phyloP scores from a whole-genome alignment of 441 rosid species.

The Populus hybrid region DNA sequence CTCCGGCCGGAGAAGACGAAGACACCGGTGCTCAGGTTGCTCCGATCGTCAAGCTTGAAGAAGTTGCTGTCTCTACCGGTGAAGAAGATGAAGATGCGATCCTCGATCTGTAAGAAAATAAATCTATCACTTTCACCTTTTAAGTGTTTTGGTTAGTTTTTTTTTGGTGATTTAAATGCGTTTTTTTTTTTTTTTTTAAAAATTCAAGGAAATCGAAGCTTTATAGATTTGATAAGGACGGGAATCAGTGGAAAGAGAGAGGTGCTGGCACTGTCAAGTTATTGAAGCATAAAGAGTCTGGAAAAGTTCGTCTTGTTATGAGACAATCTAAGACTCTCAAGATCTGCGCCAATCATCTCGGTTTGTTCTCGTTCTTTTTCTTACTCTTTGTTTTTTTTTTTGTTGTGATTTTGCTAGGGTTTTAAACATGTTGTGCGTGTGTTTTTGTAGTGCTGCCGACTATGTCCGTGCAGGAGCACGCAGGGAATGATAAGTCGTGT shows the following conservation, averaged over 20 bases:
- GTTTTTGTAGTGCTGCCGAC: slow-evolving; percentile 45
- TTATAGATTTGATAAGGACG: slow-evolving; percentile 76
- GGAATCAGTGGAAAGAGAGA: slow-evolving; percentile 90
- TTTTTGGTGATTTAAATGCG: background rate
- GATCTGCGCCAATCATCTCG: slow-evolving; percentile 93
- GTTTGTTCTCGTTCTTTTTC: slow-evolving; percentile 27
- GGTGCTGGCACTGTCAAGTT: slow-evolving; percentile 81
- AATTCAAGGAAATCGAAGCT: slow-evolving; percentile 67
- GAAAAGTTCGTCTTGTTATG: slow-evolving; percentile 78
- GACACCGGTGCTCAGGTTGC: slow-evolving; percentile 96
- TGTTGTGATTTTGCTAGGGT: background rate
- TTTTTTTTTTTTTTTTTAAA: background rate
- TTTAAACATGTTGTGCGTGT: background rate
- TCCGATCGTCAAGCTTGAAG: slow-evolving; percentile 83
- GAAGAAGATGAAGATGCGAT: slow-evolving; percentile 85
- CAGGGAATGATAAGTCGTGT: slow-evolving; percentile 85
- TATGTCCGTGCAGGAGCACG: slow-evolving; percentile 78
- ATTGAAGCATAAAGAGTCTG: slow-evolving; percentile 60
- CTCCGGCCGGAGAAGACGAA: slow-evolving; percentile 77
- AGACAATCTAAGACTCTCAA: slow-evolving; percentile 84
- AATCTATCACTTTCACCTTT: background rate
- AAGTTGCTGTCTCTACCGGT: slow-evolving; percentile 77
- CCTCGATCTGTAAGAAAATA: slow-evolving; percentile 61
- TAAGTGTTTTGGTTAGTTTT: background rate
- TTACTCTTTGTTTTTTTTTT: background rate